Evolutionary conservation across 2,329 filamentous ascomycete species (phyloP), one percentile per base, ranked within the genome.

Genomic region (Calonectria henricotiae): DNA sequence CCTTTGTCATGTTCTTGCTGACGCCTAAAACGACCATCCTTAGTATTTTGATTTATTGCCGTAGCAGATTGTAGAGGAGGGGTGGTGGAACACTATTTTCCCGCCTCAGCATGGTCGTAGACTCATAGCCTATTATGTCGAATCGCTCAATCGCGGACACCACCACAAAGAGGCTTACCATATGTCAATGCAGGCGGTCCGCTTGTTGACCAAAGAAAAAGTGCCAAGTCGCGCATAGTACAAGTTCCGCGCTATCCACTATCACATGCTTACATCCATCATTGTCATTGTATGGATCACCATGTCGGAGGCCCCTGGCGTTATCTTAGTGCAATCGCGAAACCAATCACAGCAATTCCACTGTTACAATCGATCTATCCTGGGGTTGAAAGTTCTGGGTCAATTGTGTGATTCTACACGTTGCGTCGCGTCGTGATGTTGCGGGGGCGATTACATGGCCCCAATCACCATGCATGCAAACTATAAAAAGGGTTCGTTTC

Each of bases 181-280:
- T 47, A 30, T 39, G 37, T 12, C 9, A 39, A 17, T 39, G 37
- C 15, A 39, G 44, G 8, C 4, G 27, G 27, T 7, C 27, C 27
- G 27, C 4, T 30, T 15, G 13, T 49, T 23, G 20, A 30, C 51
- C 51, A 58, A 58, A 13, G 35, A 39, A 39, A 58, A 25, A 15
- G 2, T 17, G 35, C 32, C 51, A 58, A 39, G 51, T 58, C 20
- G 13, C 35, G 1, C 2, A n/a, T 5, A 25, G 5, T 17, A 17
- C 23, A 20, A 11, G 3, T 23, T 39, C 13, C 11, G 12, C 13
- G 20, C 6, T n/a, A 23, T 35, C 20, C 13, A 20, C 20, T 2
- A n/a, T 58, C 32, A 58, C 51, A 58, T 39, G 51, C 32, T 39
- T 58, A 58, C 20, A n/a, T n/a, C 13, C 51, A 39, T 25, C n/a